phyloP scores from a whole-genome alignment of 805 yeast genomes.

The Kazachstania bromeliacearum region DNA sequence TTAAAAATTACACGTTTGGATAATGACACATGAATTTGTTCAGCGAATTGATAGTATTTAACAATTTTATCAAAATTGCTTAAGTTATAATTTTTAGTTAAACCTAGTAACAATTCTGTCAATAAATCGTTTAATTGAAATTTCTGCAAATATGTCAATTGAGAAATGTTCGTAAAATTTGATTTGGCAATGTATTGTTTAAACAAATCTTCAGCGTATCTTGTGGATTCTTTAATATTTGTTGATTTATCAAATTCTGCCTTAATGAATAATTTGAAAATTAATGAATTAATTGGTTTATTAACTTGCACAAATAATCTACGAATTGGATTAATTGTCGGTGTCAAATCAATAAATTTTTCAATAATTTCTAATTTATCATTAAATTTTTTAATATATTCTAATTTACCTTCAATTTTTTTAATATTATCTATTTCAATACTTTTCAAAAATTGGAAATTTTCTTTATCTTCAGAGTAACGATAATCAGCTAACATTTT shows the following conservation, averaged over 20 bases:
- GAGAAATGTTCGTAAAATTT: neutral
- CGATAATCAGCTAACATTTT: conserved; percentile 19
- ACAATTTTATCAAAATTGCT: neutral
- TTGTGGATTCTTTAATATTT: conserved; percentile 12
- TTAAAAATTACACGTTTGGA: neutral
- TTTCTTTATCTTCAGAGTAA: conserved; percentile 6
- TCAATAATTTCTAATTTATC: conserved; percentile 12
- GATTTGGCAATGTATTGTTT: conserved; percentile 13
- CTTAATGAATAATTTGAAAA: conserved; percentile 16
- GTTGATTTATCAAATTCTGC: conserved; percentile 20
- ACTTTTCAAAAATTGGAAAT: conserved; percentile 17
- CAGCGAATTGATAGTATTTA: neutral
- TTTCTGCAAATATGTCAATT: neutral
- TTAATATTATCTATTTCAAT: conserved; percentile 4
- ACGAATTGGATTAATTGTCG: conserved; percentile 15
- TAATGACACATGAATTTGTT: neutral
- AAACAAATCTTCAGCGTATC: conserved; percentile 19
- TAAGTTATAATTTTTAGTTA: neutral
- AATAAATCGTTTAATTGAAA: conserved; percentile 1
- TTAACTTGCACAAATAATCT: conserved; percentile 15
- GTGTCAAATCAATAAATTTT: conserved; percentile 15
- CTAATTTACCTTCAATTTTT: too few relatives aligned
- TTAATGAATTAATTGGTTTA: conserved; percentile 13
- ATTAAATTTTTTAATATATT: neutral
- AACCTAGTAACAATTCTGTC: conserved; percentile 2